Evolutionary conservation across 768 basidiomycete genomes (phyloP).

Genomic region (Pholiota conissans): DNA sequence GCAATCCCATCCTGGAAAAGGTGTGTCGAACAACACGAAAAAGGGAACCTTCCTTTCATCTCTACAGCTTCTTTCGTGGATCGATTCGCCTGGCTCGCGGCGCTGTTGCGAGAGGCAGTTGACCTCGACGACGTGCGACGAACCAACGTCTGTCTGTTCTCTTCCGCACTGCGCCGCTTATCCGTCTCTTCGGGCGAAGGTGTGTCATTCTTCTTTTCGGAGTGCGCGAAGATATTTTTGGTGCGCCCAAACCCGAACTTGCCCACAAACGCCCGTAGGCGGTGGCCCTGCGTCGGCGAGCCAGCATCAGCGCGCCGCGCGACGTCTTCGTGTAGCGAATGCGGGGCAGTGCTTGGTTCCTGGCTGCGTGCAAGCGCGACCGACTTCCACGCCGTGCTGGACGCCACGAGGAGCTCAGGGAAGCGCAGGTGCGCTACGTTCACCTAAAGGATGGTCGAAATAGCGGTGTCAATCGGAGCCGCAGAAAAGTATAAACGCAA

Average conservation of each 20-base stretch:
- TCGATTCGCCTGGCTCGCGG: background rate
- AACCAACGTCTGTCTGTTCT: background rate
- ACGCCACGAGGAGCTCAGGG: constrained; percentile 25
- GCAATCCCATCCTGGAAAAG: constrained; percentile 10
- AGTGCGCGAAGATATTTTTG: background rate
- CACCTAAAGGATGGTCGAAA: constrained; percentile 19
- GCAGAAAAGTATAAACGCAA: background rate
- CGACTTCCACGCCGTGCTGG: constrained; percentile 29
- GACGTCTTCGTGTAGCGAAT: background rate
- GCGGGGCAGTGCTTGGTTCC: constrained; percentile 13
- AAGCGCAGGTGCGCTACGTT: constrained; percentile 25
- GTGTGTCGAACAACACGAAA: constrained; percentile 10
- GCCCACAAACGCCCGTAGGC: background rate
- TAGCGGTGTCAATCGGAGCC: background rate
- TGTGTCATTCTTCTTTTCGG: background rate
- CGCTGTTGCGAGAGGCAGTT: background rate
- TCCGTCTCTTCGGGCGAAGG: background rate
- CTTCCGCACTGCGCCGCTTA: background rate
- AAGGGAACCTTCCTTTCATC: background rate
- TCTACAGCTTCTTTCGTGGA: background rate
- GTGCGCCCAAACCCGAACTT: background rate
- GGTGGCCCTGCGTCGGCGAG: background rate
- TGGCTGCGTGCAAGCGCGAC: constrained; percentile 17
- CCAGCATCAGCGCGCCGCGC: background rate
- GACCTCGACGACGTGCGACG: background rate